A percentile compares a stretch with the other conserved stretches of the same genome.
phyloP scores from a whole-genome alignment of 768 basidiomycete genomes.

The Suillus ampliporus region DNA sequence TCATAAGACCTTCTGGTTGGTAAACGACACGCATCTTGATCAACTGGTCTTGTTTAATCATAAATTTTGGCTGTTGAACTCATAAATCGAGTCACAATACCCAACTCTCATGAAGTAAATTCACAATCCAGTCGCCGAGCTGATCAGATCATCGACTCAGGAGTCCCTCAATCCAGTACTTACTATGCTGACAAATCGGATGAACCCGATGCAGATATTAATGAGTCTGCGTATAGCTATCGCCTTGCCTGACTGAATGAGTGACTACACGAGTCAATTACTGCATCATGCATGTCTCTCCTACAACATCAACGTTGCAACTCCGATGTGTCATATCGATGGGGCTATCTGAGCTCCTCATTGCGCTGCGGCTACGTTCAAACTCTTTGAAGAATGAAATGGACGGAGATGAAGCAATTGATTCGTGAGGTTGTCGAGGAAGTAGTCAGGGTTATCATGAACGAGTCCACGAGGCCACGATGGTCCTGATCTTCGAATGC shows the following conservation, averaged over 20 bases:
- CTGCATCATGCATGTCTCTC: not conserved
- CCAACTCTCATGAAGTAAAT: not conserved
- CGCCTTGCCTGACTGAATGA: not conserved
- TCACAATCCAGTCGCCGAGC: not conserved
- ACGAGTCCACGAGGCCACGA: not conserved
- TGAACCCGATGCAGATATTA: not conserved
- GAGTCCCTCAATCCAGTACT: too few species aligned
- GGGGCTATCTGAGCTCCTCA: not conserved
- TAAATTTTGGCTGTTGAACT: not conserved
- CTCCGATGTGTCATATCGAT: not conserved
- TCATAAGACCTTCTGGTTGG: not conserved
- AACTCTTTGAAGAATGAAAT: not conserved
- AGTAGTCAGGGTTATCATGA: not conserved
- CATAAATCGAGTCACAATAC: not conserved
- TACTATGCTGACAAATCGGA: not conserved
- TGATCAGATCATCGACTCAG: too few species aligned
- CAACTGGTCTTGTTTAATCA: not conserved
- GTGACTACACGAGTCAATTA: not conserved
- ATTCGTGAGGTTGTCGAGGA: not conserved
- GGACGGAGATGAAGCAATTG: not conserved
- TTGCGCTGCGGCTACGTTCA: not conserved
- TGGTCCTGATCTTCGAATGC: not conserved
- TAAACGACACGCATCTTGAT: not conserved
- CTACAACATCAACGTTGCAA: not conserved
- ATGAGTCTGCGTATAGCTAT: not conserved